phyloP scores from a whole-genome alignment of 495 filamentous ascomycete species.

The Cercophora sp. region DNA sequence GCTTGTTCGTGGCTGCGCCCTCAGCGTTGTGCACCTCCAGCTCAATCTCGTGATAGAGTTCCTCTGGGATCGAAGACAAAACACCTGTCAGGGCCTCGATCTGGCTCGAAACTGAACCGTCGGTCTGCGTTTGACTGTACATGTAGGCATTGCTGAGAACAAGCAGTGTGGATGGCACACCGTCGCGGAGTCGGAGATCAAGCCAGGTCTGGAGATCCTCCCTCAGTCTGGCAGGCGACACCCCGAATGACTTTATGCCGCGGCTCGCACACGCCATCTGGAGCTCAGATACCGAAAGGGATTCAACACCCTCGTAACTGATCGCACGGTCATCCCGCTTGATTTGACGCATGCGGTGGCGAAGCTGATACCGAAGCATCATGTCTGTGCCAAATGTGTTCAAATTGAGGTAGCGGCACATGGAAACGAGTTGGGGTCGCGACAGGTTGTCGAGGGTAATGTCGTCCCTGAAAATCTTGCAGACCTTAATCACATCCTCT shows the following conservation, averaged over 20 bases:
- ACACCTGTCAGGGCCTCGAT: slow-evolving; percentile 92
- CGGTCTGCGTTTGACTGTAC: slow-evolving; percentile 74
- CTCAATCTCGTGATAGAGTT: slow-evolving; percentile 99
- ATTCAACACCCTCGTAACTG: slow-evolving; percentile 89
- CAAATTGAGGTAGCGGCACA: slow-evolving; percentile 98
- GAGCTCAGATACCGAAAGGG: slow-evolving; percentile 85
- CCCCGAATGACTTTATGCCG: slow-evolving; percentile 86
- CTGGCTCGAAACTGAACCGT: slow-evolving; percentile 75
- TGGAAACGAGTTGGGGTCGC: slow-evolving; percentile 89
- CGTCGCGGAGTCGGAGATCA: slow-evolving; percentile 86
- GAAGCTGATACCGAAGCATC: slow-evolving; percentile 96
- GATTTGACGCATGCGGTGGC: slow-evolving; percentile 97
- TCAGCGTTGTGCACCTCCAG: slow-evolving; percentile 96
- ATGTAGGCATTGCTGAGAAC: slow-evolving; percentile 97
- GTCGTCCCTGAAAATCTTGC: slow-evolving; percentile 99
- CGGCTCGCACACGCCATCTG: slow-evolving; percentile 87
- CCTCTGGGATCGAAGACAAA: slow-evolving; percentile 90
- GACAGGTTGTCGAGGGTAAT: slow-evolving; percentile 96
- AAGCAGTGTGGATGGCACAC: slow-evolving; percentile 88
- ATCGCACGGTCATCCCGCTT: slow-evolving; percentile 97
- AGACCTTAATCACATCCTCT: slow-evolving; percentile 95
- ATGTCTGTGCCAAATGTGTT: slow-evolving; percentile 94
- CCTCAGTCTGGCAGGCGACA: slow-evolving; percentile 79
- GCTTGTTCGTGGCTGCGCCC: slow-evolving; percentile 97
- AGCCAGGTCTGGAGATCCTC: slow-evolving; percentile 95